Base-by-base conservation (phyloP, 306 rosid genomes). In the Senna tora region DNA sequence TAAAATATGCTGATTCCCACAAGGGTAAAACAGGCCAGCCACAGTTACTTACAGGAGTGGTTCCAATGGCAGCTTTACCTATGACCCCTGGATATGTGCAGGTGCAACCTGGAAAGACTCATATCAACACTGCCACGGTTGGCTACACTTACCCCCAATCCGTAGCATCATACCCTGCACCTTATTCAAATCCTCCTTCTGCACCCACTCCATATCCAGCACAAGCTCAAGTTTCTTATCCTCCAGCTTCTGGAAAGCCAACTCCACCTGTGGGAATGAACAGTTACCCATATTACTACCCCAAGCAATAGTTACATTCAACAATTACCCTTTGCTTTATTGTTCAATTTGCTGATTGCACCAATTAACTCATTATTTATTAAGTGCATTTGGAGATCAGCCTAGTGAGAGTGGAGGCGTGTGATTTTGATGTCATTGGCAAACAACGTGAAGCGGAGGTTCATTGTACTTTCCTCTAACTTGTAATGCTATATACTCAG, bases 1-100 rank as follows among this genome's bases (percentile, higher is more conserved):
- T 84, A 60, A 92, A 92, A 83, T 90, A 77, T 59, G 96, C 93
- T 0, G 93, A 87, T 86, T 74, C 90, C 25, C 81, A 89, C 89
- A 89, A 83, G 78, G 79, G 86, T 69, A 86, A 83, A 79, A 78
- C 82, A 36, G 68, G 77, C 6, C 92, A 81, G 72, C 59, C 77
- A 4, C 81, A 79, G 69, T 43, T 85, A 53, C 57, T 90, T 6
- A 16, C 83, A 25, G 77, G 88, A 59, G 55, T 73, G 52, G 75
- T 71, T 84, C 86, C 91, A 28, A 75, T 85, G 88, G 53, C 88
- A 65, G 82, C 79, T 28, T 58, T 84, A 39, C 88, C 95, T 17
- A 63, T 82, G 71, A 75, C 62, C 34, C 69, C 82, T 28, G 96
- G 88, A 69, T 88, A 88, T 72, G 68, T 80, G 64, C 97, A 88